Percentiles rank a stretch among this genome's conserved stretches.
Evolutionary conservation across 2,329 filamentous ascomycete species (phyloP).

Genomic region (Epichloe scottii): DNA sequence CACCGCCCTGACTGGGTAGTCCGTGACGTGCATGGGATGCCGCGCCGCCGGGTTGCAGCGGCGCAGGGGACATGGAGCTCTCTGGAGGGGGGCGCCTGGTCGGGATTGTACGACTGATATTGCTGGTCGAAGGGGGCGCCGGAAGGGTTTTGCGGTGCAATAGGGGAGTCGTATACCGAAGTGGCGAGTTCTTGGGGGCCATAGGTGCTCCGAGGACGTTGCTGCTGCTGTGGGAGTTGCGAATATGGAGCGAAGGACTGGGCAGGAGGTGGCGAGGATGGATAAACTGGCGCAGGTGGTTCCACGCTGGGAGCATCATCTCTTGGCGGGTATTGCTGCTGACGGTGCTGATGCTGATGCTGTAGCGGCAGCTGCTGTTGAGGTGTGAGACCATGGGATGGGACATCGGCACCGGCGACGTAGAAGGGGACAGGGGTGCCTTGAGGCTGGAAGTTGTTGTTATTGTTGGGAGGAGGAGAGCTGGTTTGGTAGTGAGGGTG

Average conservation of each 20-base stretch:
- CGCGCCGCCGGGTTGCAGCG: slow-evolving; percentile 31
- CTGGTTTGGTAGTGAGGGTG: slow-evolving; percentile 34
- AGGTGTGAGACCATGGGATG: slow-evolving; percentile 25
- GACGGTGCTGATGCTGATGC: too few species aligned
- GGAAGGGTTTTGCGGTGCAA: slow-evolving; percentile 37
- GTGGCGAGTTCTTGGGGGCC: slow-evolving; percentile 68
- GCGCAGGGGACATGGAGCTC: slow-evolving; percentile 26
- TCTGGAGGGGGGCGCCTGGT: slow-evolving; percentile 23
- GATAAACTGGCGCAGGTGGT: slow-evolving; percentile 23
- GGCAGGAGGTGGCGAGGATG: slow-evolving; percentile 35
- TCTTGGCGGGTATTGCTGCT: slow-evolving; percentile 34
- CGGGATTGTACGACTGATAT: slow-evolving; percentile 30
- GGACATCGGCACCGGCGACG: slow-evolving; percentile 45
- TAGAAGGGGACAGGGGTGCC: slow-evolving; percentile 50
- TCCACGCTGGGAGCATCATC: slow-evolving; percentile 37
- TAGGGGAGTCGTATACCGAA: slow-evolving; percentile 63
- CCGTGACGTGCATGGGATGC: slow-evolving; percentile 38
- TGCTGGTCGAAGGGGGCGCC: slow-evolving; percentile 18
- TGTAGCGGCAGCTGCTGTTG: slow-evolving; percentile 15
- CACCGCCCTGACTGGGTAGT: slow-evolving; percentile 32
- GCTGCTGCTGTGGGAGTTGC: slow-evolving; percentile 28
- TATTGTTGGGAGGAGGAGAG: slow-evolving; percentile 28
- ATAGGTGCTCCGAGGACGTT: slow-evolving; percentile 55
- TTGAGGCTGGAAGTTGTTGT: slow-evolving; percentile 15
- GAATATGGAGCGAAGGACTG: slow-evolving; percentile 31